Base-by-base conservation (phyloP, 2,329 filamentous ascomycete species). In the Botrytis aclada region DNA sequence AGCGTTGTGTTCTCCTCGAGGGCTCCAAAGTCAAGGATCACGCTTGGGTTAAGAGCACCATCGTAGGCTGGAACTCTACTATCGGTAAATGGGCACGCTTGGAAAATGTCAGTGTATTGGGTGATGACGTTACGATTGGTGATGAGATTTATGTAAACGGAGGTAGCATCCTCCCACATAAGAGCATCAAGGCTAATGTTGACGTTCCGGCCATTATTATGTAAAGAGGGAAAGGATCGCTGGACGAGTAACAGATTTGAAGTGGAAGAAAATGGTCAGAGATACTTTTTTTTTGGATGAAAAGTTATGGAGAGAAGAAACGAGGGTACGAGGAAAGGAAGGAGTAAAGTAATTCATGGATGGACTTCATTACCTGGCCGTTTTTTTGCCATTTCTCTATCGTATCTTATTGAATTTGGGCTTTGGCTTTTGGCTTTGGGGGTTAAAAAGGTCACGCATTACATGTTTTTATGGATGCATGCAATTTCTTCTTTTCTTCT, bases 131-230 rank as follows among this genome's bases (percentile, higher is more conserved):
- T 71, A 97, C 93, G 74, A 97, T 99, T 82, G 95, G 94, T 69
- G 95, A 99, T 81, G 95, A 99, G 85, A 94, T 99, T 78, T 98
- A 98, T 84, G 96, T 98, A 84, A 99, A 99, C 83, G 95, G 95
- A 80, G 94, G 95, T 80, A 97, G 93, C 79, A 92, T 99, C 75
- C 86, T 99, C 77, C 95, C 95, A 10, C 95, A 99, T 86, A 99
- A 99, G 92, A 96, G 92, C 83, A 98, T 99, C 88, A 98, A 98
- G 89, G 89, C 92, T 80, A 99, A 99, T 83, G 93, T 99, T 80
- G 96, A 99, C 83, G 89, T 88, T 41, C 89, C 89, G 37, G 88
- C 89, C 74, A 90, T 91, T 77, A 91, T 91, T 81, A 91, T 91
- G 89, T 91, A 86, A 85, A 74, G 54, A 16, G 29, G 32, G 60